phyloP scores from a whole-genome alignment of 2,329 filamentous ascomycete species.

The Aureobasidium sp. region DNA sequence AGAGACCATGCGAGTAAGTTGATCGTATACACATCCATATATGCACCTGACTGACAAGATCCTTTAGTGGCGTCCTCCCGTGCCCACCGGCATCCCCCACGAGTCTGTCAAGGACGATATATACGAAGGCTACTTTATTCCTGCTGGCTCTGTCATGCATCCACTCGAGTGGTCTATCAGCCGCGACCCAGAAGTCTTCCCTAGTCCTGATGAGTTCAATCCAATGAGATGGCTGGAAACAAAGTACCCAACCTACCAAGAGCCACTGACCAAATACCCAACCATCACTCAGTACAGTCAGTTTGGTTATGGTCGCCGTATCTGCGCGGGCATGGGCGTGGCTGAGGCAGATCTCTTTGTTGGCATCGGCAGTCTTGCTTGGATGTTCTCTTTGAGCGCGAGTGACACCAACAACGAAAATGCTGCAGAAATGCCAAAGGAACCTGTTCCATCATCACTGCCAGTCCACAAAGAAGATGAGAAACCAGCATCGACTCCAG shows the following conservation, averaged over 20 bases:
- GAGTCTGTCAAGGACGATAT: constrained; percentile 20
- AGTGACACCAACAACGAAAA: constrained; percentile 11
- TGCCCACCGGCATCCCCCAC: constrained; percentile 33
- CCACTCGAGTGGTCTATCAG: constrained; percentile 23
- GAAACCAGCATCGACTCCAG: neutral
- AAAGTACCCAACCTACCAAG: constrained; percentile 20
- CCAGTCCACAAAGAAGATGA: neutral
- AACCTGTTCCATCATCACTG: neutral
- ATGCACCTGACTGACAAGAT: constrained; percentile 17
- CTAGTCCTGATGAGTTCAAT: constrained; percentile 20
- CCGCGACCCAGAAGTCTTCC: constrained; percentile 18
- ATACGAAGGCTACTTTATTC: constrained; percentile 23
- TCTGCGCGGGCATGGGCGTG: constrained; percentile 26
- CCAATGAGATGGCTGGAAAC: constrained; percentile 21
- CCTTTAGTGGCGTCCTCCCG: constrained; percentile 50
- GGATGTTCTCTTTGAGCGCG: constrained; percentile 36
- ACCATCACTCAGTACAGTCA: constrained; percentile 20
- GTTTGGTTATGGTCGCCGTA: constrained; percentile 26
- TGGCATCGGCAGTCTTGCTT: constrained; percentile 37
- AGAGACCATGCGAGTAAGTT: constrained; percentile 32
- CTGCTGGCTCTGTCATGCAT: constrained; percentile 20
- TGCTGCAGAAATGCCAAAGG: neutral
- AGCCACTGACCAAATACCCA: constrained; percentile 18
- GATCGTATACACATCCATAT: neutral
- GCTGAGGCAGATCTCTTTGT: constrained; percentile 26